Evolutionary conservation across 768 basidiomycete genomes (phyloP).

Genomic region (Dacryopinax primogenitus): DNA sequence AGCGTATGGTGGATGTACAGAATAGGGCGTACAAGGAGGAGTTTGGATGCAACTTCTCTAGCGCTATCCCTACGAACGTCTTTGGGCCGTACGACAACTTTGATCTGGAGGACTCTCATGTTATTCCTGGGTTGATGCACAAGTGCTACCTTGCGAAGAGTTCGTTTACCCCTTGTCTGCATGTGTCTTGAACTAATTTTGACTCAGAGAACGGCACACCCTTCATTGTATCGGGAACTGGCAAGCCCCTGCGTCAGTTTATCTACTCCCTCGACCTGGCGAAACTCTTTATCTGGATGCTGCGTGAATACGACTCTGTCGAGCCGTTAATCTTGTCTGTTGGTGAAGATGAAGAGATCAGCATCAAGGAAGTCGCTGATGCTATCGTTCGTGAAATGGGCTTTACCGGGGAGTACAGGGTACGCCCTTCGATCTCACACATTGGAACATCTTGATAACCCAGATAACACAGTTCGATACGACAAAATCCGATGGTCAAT

Average conservation of each 20-base stretch:
- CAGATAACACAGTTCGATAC: constrained; percentile 56
- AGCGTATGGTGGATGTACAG: constrained; percentile 88
- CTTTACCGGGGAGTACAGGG: constrained; percentile 64
- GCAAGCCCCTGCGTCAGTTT: constrained; percentile 90
- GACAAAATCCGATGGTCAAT: constrained; percentile 78
- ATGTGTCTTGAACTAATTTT: background rate
- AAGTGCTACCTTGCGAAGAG: constrained; percentile 87
- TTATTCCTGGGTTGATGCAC: constrained; percentile 88
- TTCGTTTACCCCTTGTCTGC: constrained; percentile 26
- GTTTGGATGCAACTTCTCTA: constrained; percentile 88
- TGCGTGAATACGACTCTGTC: constrained; percentile 81
- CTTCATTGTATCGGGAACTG: constrained; percentile 79
- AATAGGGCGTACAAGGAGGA: constrained; percentile 97
- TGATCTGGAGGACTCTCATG: constrained; percentile 81
- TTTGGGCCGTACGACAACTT: constrained; percentile 94
- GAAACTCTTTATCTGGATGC: constrained; percentile 86
- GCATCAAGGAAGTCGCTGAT: constrained; percentile 80
- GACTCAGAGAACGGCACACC: constrained; percentile 68
- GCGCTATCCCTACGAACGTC: constrained; percentile 95
- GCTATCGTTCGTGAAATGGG: constrained; percentile 76
- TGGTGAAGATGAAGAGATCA: constrained; percentile 86
- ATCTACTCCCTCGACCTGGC: constrained; percentile 95
- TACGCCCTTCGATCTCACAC: constrained; percentile 26
- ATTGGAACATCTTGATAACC: background rate
- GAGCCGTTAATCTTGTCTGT: constrained; percentile 91